Evolutionary conservation across 345 rosid species (phyloP).

Genomic region (Moricandia arvensis): DNA sequence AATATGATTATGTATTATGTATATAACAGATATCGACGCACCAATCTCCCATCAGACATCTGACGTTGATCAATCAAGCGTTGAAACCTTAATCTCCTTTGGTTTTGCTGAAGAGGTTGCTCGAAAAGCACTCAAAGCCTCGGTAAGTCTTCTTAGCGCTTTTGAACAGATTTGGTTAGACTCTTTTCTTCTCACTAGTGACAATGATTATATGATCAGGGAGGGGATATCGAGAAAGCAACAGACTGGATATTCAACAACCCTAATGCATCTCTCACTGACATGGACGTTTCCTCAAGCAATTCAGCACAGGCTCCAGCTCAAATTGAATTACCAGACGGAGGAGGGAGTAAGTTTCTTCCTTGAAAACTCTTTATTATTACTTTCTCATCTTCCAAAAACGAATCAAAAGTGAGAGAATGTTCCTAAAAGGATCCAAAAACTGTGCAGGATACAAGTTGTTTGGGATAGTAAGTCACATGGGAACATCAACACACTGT

Average conservation of each 20-base stretch:
- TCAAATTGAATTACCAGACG: slow-evolving; percentile 60
- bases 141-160: slow-evolving; percentile 45
- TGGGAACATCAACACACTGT: slow-evolving; percentile 91
- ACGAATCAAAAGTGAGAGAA: background rate
- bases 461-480: slow-evolving; percentile 90
- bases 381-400: background rate
- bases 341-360: slow-evolving; percentile 87
- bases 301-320: slow-evolving; percentile 40
- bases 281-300: slow-evolving; percentile 72
- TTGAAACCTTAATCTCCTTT: slow-evolving; percentile 81
- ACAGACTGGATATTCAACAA: slow-evolving; percentile 98
- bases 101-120: slow-evolving; percentile 92
- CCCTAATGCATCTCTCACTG: slow-evolving; percentile 70
- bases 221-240: slow-evolving; percentile 91
- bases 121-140: slow-evolving; percentile 73
- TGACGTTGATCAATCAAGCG: slow-evolving; percentile 59
- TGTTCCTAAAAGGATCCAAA: background rate
- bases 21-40: slow-evolving; percentile 67
- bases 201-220: slow-evolving; percentile 38
- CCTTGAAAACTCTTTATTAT: background rate
- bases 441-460: slow-evolving; percentile 75
- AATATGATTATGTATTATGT: slow-evolving; percentile 1
- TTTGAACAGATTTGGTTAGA: background rate
- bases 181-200: background rate
- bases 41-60: slow-evolving; percentile 56